Percentiles rank a stretch among this genome's conserved stretches.
Conservation (phyloP, 2,329 filamentous ascomycete genomes). For the Colletotrichum tamarilloi region DNA sequence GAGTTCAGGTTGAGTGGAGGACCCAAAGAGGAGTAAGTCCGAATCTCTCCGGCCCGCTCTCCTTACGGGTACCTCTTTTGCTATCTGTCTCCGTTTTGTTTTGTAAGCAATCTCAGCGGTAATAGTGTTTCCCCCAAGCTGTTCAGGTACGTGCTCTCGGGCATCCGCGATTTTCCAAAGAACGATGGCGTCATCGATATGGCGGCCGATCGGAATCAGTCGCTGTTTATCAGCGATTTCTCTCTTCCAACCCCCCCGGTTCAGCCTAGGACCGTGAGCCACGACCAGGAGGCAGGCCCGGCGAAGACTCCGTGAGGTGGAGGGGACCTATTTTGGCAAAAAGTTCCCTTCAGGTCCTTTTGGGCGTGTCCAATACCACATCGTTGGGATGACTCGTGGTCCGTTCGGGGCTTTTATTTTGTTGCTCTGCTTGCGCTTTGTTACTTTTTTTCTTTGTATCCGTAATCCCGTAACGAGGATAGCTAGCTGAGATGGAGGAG, state of each 20-base stretch:
- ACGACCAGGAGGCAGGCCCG: background rate
- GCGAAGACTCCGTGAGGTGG: background rate
- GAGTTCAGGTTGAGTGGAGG: background rate
- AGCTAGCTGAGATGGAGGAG: background rate
- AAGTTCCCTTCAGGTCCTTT: background rate
- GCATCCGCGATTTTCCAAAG: background rate
- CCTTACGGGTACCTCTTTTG: background rate
- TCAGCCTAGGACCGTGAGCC: background rate
- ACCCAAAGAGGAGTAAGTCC: background rate
- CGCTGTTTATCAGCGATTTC: slow-evolving; percentile 20
- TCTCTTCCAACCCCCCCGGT: background rate
- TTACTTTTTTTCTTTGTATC: background rate
- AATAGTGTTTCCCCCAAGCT: no score
- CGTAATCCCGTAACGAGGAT: background rate
- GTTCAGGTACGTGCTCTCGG: background rate
- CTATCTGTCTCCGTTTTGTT: background rate
- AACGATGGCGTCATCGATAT: slow-evolving; percentile 33
- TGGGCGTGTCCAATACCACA: slow-evolving; percentile 1
- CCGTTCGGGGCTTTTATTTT: background rate
- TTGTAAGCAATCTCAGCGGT: background rate
- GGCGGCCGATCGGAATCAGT: slow-evolving; percentile 27
- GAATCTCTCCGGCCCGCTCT: background rate
- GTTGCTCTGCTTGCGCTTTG: background rate
- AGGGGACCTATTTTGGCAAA: background rate
- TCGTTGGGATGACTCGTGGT: slow-evolving; percentile 6